phyloP scores from a whole-genome alignment of 2,329 filamentous ascomycete species.

The Phialophora verrucosa region DNA sequence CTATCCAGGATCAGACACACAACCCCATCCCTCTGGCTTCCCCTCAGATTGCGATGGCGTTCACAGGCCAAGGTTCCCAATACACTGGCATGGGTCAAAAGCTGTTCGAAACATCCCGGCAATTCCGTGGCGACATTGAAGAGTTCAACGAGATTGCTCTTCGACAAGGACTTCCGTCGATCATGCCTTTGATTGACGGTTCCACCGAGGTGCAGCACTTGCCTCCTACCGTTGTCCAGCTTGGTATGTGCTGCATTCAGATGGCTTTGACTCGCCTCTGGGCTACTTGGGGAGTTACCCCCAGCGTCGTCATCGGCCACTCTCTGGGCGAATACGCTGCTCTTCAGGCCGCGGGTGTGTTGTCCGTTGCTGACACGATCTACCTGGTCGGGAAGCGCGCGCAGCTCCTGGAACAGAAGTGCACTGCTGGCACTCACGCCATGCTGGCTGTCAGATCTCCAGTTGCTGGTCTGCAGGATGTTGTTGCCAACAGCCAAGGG shows the following conservation, averaged over 20 bases:
- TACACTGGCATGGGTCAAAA: slow-evolving; percentile 48
- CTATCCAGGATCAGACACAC: slow-evolving; percentile 39
- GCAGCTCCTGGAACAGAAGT: slow-evolving; percentile 49
- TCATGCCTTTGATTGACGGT: slow-evolving; percentile 46
- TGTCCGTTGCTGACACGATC: slow-evolving; percentile 48
- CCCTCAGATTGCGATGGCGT: slow-evolving; percentile 45
- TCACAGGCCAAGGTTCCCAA: slow-evolving; percentile 50
- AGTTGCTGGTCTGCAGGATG: slow-evolving; percentile 44
- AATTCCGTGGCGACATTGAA: slow-evolving; percentile 44
- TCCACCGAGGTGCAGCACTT: slow-evolving; percentile 43
- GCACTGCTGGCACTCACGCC: slow-evolving; percentile 50
- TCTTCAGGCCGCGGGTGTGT: slow-evolving; percentile 47
- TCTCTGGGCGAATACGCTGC: slow-evolving; percentile 53
- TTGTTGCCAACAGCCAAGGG: slow-evolving; percentile 39
- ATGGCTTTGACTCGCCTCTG: slow-evolving; percentile 49
- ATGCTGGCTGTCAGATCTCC: slow-evolving; percentile 54
- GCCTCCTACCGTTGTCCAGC: slow-evolving; percentile 44
- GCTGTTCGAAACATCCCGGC: slow-evolving; percentile 43
- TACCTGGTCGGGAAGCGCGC: slow-evolving; percentile 51
- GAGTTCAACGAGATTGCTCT: slow-evolving; percentile 44
- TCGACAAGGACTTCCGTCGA: slow-evolving; percentile 46
- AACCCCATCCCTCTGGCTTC: slow-evolving; percentile 42
- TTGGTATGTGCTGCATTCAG: slow-evolving; percentile 49
- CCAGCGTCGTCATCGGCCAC: slow-evolving; percentile 50
- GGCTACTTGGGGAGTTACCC: slow-evolving; percentile 46